Evolutionary conservation across 2,329 filamentous ascomycete species (phyloP), one percentile per base, ranked within the genome.

Genomic region (Fusarium haematococcum): DNA sequence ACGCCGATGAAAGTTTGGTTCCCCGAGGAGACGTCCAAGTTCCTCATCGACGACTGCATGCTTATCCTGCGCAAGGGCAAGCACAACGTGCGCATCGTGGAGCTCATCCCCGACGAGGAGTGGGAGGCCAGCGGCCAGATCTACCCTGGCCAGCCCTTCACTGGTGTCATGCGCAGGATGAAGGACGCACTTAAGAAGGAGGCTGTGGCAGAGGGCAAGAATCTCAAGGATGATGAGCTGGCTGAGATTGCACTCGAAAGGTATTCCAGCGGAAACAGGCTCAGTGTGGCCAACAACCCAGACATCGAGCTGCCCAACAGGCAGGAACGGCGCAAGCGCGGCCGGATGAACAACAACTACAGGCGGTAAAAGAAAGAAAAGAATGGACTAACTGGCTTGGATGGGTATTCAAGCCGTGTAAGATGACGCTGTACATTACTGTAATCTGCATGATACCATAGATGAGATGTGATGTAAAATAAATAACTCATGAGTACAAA

Each of bases 61-160:
- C 83, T 92, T 71, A 87, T 92, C 75, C 83, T 92, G 63, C 89
- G 91, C 73, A 90, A 87, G 78, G 90, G 90, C 74, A 92, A 91
- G 83, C 88, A 91, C 81, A 90, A 91, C 71, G 81, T 92, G 54
- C 88, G 90, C 54, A 86, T 92, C 73, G 85, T 92, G 61, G 85
- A 91, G 81, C 84, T 92, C 70, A 83, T 92, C 33, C 83, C 82
- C 70, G 89, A 92, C 77, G 84, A 88, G 56, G 86, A 87, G 68
- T 91, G 88, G 85, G 77, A 81, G 48, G 77, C 74, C 6, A 86
- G 84, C 65, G 89, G 89, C 32, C 67, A 83, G 70, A 82, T 81
- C 20, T 91, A 91, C 79, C 86, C 87, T 1, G 90, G 90, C 52
- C 83, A 90, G 81, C 84, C 87, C 1, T 83, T 77, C 75, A 88